phyloP scores from a whole-genome alignment of 2,329 filamentous ascomycete genomes.

The Colletotrichum cuscutae region DNA sequence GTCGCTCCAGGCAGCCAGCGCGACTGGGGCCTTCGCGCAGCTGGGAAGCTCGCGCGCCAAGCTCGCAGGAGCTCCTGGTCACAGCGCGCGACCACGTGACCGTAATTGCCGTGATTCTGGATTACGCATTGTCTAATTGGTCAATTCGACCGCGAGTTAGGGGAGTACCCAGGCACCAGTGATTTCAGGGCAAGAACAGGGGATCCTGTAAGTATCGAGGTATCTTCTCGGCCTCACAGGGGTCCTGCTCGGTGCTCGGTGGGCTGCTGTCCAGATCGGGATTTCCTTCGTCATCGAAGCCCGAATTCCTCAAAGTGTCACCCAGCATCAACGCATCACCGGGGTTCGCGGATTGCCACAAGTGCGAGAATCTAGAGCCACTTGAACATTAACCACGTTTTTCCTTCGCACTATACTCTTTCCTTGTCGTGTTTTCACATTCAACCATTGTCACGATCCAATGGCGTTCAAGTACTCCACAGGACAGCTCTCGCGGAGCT shows the following conservation, averaged over 20 bases:
- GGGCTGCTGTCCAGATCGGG: constrained; percentile 25
- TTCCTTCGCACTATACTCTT: neutral
- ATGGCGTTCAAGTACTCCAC: constrained; percentile 55
- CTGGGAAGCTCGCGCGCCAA: neutral
- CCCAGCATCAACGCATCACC: constrained; percentile 14
- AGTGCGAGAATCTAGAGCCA: constrained; percentile 16
- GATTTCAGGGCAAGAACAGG: accelerated
- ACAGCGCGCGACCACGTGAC: constrained; percentile 35
- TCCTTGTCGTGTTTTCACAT: neutral
- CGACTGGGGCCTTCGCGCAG: constrained; percentile 12
- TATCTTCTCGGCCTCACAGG: constrained; percentile 20
- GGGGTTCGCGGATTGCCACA: constrained; percentile 23
- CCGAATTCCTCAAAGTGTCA: constrained; percentile 15
- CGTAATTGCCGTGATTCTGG: neutral
- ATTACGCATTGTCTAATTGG: constrained; percentile 33
- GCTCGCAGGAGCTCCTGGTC: neutral
- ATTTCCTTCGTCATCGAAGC: constrained; percentile 35
- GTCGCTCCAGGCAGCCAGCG: constrained; percentile 31
- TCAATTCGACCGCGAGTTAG: accelerated
- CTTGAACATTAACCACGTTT: neutral
- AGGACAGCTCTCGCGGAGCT: constrained; percentile 47
- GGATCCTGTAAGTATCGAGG: neutral
- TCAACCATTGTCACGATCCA: neutral
- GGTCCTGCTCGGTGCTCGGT: constrained; percentile 12
- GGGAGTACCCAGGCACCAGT: neutral